A percentile compares a stretch with the other conserved stretches of the same genome.
Evolutionary conservation across 73 alveolate genomes (phyloP).

Genomic region (Paramecium primaurelia): DNA sequence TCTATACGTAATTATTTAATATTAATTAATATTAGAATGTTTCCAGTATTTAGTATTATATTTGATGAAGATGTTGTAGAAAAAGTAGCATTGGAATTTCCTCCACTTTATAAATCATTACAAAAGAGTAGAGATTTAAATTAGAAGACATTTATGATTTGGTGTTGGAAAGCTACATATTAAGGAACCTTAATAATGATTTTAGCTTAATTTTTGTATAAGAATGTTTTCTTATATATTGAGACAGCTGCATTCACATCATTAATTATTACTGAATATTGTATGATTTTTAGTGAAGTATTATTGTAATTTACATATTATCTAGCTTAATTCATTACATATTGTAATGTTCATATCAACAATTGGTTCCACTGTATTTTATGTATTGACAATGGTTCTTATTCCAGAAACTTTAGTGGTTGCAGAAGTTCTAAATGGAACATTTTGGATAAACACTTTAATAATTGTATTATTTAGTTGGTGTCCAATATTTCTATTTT

Average conservation of each 20-base stretch:
- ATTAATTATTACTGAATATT: constrained; percentile 66
- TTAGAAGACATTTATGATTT: constrained; percentile 78
- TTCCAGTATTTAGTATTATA: constrained; percentile 82
- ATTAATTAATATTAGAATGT: constrained; percentile 18
- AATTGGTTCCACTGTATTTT: neutral
- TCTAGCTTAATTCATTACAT: neutral
- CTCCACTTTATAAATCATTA: constrained; percentile 86
- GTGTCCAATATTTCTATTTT: neutral
- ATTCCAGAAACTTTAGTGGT: neutral
- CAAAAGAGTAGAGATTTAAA: constrained; percentile 89
- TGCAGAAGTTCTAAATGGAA: neutral
- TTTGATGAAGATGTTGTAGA: constrained; percentile 81
- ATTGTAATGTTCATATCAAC: neutral
- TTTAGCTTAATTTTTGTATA: constrained; percentile 75
- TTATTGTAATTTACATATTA: neutral
- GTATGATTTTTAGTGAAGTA: constrained; percentile 53
- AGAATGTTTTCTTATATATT: constrained; percentile 79
- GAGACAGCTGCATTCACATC: constrained; percentile 92
- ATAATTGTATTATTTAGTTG: constrained; percentile 14
- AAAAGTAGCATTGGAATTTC: constrained; percentile 67
- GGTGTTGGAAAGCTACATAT: constrained; percentile 90
- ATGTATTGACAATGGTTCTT: neutral
- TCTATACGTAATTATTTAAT: constrained; percentile 62
- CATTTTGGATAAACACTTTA: neutral
- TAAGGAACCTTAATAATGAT: constrained; percentile 87